Evolutionary conservation across 148 eudicot species (phyloP), one percentile per base, ranked within the genome.

Genomic region (Persicaria maculosa): DNA sequence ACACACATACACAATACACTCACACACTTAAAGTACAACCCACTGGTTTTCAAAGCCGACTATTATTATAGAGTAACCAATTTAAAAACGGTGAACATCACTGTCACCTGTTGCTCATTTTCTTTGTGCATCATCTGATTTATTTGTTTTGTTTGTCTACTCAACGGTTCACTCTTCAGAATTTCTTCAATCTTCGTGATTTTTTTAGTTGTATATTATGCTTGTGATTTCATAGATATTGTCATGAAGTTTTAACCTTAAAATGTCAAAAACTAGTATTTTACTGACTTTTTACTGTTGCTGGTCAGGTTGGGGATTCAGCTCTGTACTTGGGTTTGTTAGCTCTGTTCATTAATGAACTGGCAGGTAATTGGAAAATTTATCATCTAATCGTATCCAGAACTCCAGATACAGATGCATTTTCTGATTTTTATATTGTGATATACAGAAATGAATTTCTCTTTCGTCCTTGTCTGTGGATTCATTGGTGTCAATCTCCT

Each of bases 381-480:
- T 65, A 2, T 14, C 36, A 36, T 6, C 17, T 12, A 65, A 5
- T 40, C 1, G 9, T 15, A 65, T 40, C 10, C 70, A 57, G 53
- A 25, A 31, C 0, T 31, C 72, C 12, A 57, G 53, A 25, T 61
- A 72, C 72, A 55, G 80, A 53, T 69, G 22, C 67, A 7, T 74
- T 80, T 69, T 52, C 62, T 40, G 15, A 54, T 74, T 36, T 61
- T 12, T 74, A 36, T 20, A 20, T 55, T 47, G 57, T 82, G 72
- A 59, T 36, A 17, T 76, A 84, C 97, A 95, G 98, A 90, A 78
- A 90, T 92, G 97, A 82, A 87, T 77, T 92, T 90, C 78, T 91
- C 98, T 22, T 95, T 95, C 86, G 86, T 92, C 80, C 96, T 95
- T 74, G 90, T 92, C 71, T 95, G 89, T 77, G 98, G 97, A 65